Conservation (phyloP, 805 yeast genomes). For the Ogataea angusta region DNA sequence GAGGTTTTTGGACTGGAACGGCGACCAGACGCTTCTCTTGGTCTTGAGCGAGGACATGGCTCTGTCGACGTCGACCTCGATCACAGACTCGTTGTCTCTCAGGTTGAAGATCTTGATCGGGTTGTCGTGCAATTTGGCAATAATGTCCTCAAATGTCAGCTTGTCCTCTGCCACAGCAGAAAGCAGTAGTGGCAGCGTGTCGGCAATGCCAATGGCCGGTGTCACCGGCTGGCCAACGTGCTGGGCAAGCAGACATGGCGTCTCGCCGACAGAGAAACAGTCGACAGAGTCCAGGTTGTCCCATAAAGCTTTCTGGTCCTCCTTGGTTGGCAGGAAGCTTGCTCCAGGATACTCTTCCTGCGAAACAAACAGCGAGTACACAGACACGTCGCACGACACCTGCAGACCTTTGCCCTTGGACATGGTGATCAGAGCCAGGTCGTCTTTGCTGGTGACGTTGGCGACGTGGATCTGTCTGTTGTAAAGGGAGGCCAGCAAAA, state of each 20-base stretch:
- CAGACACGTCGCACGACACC: constrained; percentile 88
- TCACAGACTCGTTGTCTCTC: constrained; percentile 72
- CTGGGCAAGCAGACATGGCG: constrained; percentile 71
- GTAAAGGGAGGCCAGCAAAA: constrained; percentile 85
- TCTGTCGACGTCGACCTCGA: constrained; percentile 85
- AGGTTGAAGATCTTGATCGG: constrained; percentile 82
- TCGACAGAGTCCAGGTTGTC: constrained; percentile 67
- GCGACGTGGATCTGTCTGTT: constrained; percentile 84
- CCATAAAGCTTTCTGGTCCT: constrained; percentile 84
- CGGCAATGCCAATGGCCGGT: constrained; percentile 76
- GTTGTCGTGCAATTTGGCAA: constrained; percentile 69
- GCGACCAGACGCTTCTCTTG: constrained; percentile 47
- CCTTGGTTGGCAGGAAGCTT: constrained; percentile 70
- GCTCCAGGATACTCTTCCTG: constrained; percentile 72
- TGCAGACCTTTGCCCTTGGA: constrained; percentile 77
- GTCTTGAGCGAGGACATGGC: constrained; percentile 39
- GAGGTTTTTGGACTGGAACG: constrained; percentile 51
- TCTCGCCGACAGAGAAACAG: constrained; percentile 79
- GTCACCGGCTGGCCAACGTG: constrained; percentile 56
- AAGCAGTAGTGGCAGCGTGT: constrained; percentile 77
- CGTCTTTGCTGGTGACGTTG: constrained; percentile 76
- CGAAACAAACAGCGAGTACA: constrained; percentile 72
- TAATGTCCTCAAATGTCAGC: constrained; percentile 70
- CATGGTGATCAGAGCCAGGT: constrained; percentile 77
- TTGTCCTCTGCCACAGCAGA: constrained; percentile 74